Base-by-base conservation (phyloP, 257 asterid genomes). In the Lycium barbarum region DNA sequence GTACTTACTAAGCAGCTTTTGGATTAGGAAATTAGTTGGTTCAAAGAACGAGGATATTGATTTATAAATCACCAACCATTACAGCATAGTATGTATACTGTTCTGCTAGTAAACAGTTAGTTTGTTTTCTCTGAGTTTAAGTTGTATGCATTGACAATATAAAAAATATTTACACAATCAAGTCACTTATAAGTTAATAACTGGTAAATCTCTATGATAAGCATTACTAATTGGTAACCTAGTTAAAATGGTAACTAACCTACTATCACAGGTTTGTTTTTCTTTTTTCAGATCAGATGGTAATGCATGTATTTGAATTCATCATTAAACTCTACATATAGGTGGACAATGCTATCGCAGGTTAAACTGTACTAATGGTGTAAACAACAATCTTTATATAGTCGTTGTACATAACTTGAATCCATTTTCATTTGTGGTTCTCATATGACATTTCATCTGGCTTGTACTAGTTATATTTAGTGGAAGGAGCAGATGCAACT, bases 401-500 rank as follows among this genome's bases (percentile, higher is more conserved):
- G 14, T 40, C 7, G 2, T 15, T 40, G 26, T 51, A 7, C 0
- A 20, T 58, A 59, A 18, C 6, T n/a, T 81, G 58, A 61, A 45
- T 43, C 9, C 7, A 59, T 62, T 55, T 18, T 17, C 55, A 17
- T 18, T 36, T 83, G 12, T 73, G 45, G 33, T 72, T 86, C 8
- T 6, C 43, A 38, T 2, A 35, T 51, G 38, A 22, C 13, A 18
- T 35, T 63, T 35, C 51, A 13, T 82, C 61, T 58, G 65, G 59
- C 14, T 71, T 90, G 87, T 85, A 80, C 43, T 87, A 95, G 98
- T 88, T 95, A 62, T 95, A 95, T 63, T 36, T 63, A 11, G 67
- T 95, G 47, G 93, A 94, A 62, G 98, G 99, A 53, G 86, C 95
- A 33, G 93, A 94, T 87, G 72, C 98, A 55, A 91, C 83, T 14